Evolutionary conservation across 2,329 filamentous ascomycete species (phyloP).

Genomic region (Trichoderma gracile): DNA sequence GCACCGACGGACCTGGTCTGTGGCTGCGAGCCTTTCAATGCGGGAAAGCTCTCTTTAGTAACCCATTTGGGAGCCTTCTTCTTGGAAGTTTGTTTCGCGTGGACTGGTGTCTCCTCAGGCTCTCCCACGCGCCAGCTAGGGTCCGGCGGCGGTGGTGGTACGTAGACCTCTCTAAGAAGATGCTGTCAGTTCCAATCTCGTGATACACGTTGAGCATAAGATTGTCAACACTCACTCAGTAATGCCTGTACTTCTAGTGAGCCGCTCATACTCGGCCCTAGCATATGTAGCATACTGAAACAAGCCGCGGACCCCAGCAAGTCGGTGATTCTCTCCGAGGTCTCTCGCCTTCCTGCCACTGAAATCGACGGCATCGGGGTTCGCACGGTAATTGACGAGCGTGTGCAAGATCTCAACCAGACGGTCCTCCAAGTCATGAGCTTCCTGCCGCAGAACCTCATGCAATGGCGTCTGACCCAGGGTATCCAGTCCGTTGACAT

Average conservation of each 20-base stretch:
- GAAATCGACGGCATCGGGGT: neutral
- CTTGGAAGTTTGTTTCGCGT: neutral
- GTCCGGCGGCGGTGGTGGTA: neutral
- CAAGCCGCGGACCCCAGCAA: constrained; percentile 1
- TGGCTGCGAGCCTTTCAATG: too few relatives aligned
- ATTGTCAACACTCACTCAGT: neutral
- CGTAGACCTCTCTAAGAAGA: neutral
- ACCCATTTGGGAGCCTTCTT: neutral
- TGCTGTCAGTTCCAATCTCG: neutral
- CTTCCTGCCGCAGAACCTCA: constrained; percentile 17
- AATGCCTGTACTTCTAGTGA: neutral
- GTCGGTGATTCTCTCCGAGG: constrained; percentile 1
- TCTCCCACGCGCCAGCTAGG: neutral
- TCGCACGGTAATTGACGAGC: constrained; percentile 2
- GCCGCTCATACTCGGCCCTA: constrained; percentile 4
- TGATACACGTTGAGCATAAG: neutral
- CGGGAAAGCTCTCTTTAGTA: too few relatives aligned
- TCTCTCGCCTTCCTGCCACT: constrained; percentile 3
- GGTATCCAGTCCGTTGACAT: constrained; percentile 10
- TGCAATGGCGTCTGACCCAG: constrained; percentile 22
- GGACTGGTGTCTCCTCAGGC: neutral
- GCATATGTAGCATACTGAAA: constrained; percentile 18
- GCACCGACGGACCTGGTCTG: too few relatives aligned
- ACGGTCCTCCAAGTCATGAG: neutral
- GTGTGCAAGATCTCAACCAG: constrained; percentile 6